Evolutionary conservation across 805 yeast species (phyloP), one percentile per base, ranked within the genome.

Genomic region (Gaillardinia entomophila): DNA sequence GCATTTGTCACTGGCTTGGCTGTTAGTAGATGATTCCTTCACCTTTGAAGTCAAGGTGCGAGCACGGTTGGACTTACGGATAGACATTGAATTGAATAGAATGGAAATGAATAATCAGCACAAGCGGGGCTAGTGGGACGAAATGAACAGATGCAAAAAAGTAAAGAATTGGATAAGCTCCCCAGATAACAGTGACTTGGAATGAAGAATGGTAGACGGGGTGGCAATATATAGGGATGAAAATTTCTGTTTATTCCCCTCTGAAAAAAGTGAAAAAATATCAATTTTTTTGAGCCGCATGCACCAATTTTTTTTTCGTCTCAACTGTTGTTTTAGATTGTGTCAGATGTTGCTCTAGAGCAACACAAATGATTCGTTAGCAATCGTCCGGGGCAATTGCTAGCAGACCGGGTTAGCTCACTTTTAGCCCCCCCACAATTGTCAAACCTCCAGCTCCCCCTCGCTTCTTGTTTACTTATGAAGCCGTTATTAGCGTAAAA

Each of bases 51-150:
- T 45, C 31, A 41, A 34, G 32, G 51, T 45, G 28, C 56, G 50
- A 28, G 44, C 41, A 36, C 60, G 57, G 37, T 38, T 37, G 43
- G 62, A 57, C 62, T 55, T 55, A 52, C 62, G 61, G 39, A 51
- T 45, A 28, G 48, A 28, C 43, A 42, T 43, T 25, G 36, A 32
- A 18, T 16, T 24, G 31, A 32, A 19, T 14, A 11, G 18, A 30
- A 35, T 5, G 16, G 16, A 24, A 24, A 15, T 23, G 17, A 19
- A 32, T n/a, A n/a, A n/a, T n/a, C n/a, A n/a, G 15, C 25, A 22
- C 26, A 16, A 28, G 14, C 12, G 14, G n/a, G n/a, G n/a, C n/a
- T n/a, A n/a, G 17, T 12, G 17, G 13, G 23, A 16, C 13, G 22
- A 17, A 16, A 16, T 17, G 18, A 16, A 11, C 18, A 24, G 22